Conservation (phyloP, 345 rosid species). For the Populus euphratica region DNA sequence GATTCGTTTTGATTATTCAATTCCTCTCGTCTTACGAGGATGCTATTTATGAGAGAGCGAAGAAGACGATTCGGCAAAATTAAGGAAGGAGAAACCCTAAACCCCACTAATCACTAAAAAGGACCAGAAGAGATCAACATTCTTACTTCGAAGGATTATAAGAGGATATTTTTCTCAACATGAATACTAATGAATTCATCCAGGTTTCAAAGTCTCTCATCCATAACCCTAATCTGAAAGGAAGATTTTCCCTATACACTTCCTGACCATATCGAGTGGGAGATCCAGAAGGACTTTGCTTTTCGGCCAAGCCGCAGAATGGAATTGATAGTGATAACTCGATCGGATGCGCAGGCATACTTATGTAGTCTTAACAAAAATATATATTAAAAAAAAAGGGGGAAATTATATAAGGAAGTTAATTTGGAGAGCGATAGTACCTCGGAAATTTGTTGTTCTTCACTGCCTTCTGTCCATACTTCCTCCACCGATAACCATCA, state of each 20-base stretch:
- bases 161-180: neutral
- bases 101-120: neutral
- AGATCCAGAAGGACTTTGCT: slow-evolving; percentile 9
- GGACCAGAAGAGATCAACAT: neutral
- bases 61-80: neutral
- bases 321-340: neutral
- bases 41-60: neutral
- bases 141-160: neutral
- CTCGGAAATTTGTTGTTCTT: slow-evolving; percentile 44
- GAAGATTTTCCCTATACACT: neutral
- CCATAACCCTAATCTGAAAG: slow-evolving; percentile 4
- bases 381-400: too few relatives aligned
- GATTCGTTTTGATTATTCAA: neutral
- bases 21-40: neutral
- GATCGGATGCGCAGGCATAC: neutral
- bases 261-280: neutral
- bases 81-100: slow-evolving; percentile 7
- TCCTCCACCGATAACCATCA: slow-evolving; percentile 78
- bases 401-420: neutral
- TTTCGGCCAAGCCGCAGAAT: neutral
- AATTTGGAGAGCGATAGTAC: slow-evolving; percentile 3
- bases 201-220: neutral
- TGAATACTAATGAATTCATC: neutral
- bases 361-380: neutral
- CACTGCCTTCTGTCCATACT: slow-evolving; percentile 69